These are phyloP conservation scores for Ascochyta lentis DNA, from an alignment of 2,329 filamentous ascomycete species.

Conservation along the genomic window DNA sequence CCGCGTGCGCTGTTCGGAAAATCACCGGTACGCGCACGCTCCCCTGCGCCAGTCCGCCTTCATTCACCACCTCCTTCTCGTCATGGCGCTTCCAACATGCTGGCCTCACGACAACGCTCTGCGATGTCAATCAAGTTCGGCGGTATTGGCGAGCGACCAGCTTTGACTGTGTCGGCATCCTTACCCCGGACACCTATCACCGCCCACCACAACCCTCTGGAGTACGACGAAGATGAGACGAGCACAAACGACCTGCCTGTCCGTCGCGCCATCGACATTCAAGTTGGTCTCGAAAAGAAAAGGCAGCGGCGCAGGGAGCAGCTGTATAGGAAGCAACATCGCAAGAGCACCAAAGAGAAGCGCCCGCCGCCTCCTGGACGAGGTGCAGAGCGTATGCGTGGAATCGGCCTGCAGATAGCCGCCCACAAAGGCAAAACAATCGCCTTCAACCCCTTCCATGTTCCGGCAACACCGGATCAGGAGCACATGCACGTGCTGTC, in stretches of 20 bases:
- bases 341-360: constrained; percentile 75
- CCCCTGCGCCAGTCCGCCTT: constrained; percentile 47
- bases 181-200: constrained; percentile 76
- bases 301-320: constrained; percentile 92
- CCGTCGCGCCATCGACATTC: constrained; percentile 96
- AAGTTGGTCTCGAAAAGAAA: constrained; percentile 87
- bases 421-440: constrained; percentile 61
- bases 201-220: constrained; percentile 30
- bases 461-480: constrained; percentile 36
- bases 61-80: constrained; percentile 73
- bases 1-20: constrained; percentile 68
- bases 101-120: constrained; percentile 47
- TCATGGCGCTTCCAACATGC: constrained; percentile 50
- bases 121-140: constrained; percentile 55
- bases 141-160: constrained; percentile 67
- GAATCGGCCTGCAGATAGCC: constrained; percentile 87
- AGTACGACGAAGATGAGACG: constrained; percentile 51
- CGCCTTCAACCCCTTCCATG: constrained; percentile 35
- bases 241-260: constrained; percentile 65
- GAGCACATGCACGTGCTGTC: constrained; percentile 56
- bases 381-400: constrained; percentile 91
- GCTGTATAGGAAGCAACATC: constrained; percentile 86
- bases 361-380: constrained; percentile 76
- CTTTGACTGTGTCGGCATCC: constrained; percentile 80
- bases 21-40: constrained; percentile 70